Percentiles rank a stretch among this genome's conserved stretches.
Conservation (phyloP, 176 grass and related monocot genomes). For the Carex littledalei region DNA sequence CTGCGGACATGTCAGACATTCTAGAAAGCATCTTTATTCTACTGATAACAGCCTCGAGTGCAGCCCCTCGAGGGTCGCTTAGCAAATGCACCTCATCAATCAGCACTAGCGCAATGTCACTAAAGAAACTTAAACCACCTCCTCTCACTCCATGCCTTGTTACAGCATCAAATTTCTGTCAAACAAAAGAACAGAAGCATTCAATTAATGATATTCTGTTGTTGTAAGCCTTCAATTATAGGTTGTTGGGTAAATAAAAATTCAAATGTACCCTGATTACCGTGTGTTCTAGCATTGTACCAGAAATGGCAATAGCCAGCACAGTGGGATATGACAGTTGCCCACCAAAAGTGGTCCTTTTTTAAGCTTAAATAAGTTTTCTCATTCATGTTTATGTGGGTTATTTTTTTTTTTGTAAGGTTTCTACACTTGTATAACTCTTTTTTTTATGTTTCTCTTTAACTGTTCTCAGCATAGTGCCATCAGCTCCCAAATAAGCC, state of each 20-base stretch:
- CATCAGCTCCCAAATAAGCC: not conserved
- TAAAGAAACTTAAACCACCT: conserved; percentile 82
- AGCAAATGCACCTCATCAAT: conserved; percentile 96
- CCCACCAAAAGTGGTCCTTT: not conserved
- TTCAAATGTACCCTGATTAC: not conserved
- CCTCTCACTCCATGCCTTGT: conserved; percentile 68
- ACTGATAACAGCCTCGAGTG: conserved; percentile 84
- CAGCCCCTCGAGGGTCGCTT: conserved; percentile 82
- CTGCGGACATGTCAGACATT: conserved; percentile 42
- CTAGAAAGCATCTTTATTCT: conserved; percentile 95
- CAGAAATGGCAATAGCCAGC: not conserved
- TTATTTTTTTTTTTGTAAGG: not conserved
- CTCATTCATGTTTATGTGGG: not conserved
- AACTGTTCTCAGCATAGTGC: not conserved
- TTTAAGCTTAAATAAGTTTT: not conserved
- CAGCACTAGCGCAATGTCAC: conserved; percentile 82
- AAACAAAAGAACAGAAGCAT: not conserved
- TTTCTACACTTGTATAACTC: not conserved
- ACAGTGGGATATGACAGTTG: not conserved
- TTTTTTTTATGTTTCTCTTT: not conserved
- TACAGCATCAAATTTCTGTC: conserved; percentile 88
- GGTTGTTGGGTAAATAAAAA: not conserved
- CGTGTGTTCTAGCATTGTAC: not conserved
- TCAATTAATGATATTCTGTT: not conserved
- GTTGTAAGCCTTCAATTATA: not conserved